Conservation (phyloP, 306 rosid genomes). For the Corylus americana region DNA sequence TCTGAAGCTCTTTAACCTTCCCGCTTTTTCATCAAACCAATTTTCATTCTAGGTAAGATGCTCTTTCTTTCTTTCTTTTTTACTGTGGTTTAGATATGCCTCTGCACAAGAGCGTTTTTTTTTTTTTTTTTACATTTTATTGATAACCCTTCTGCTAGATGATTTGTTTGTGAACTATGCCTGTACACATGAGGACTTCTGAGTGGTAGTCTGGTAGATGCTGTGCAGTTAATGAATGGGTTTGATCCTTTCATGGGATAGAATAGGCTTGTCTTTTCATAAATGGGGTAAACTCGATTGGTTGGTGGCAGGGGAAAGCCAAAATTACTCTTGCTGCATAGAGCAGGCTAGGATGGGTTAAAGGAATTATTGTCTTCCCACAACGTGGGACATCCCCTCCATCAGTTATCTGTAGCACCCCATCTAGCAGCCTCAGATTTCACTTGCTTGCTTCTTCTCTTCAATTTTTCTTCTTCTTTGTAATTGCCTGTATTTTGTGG, state of each 20-base stretch:
- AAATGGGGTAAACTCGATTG: slow-evolving; percentile 37
- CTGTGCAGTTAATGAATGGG: slow-evolving; percentile 41
- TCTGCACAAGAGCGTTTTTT: not conserved
- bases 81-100: not conserved
- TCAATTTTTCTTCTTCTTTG: not conserved
- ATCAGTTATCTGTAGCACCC: too few species aligned
- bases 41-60: slow-evolving; percentile 51
- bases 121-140: not conserved
- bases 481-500: not conserved
- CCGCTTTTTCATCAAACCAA: slow-evolving; percentile 31
- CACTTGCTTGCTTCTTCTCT: slow-evolving; percentile 21
- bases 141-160: not conserved
- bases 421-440: slow-evolving; percentile 20
- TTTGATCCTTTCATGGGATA: slow-evolving; percentile 28
- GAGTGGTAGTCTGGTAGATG: slow-evolving; percentile 23
- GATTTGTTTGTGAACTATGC: slow-evolving; percentile 18
- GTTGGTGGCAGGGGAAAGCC: slow-evolving; percentile 44
- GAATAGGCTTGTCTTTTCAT: slow-evolving; percentile 21
- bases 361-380: slow-evolving; percentile 54
- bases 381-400: slow-evolving; percentile 25
- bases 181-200: slow-evolving; percentile 31
- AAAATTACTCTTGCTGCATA: slow-evolving; percentile 35
- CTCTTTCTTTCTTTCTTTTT: slow-evolving; percentile 11
- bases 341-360: slow-evolving; percentile 35
- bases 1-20: slow-evolving; percentile 30